These are phyloP conservation scores for Talaromyces sp. DNA, from an alignment of 2,329 filamentous ascomycete species.

Conservation along the genomic window DNA sequence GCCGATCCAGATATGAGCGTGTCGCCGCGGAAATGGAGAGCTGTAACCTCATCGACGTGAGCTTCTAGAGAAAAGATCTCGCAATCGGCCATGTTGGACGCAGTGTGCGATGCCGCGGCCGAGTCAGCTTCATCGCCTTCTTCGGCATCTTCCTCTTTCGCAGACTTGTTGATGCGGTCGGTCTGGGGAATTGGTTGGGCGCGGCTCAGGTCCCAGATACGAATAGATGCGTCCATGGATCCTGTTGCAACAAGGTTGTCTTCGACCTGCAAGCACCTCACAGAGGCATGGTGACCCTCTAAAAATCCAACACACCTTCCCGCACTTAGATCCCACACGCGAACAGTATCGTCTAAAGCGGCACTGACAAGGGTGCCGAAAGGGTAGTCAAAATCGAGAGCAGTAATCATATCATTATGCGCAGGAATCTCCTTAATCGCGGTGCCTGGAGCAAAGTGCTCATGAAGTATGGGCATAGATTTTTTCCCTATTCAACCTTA, in stretches of 20 bases:
- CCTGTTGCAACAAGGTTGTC: conserved; percentile 95
- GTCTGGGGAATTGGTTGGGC: conserved; percentile 73
- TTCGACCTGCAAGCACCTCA: conserved; percentile 87
- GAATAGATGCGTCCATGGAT: conserved; percentile 90
- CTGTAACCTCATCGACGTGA: conserved; percentile 92
- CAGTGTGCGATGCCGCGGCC: conserved; percentile 63
- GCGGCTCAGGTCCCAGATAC: conserved; percentile 89
- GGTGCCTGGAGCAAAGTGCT: conserved; percentile 88
- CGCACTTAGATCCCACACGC: conserved; percentile 94
- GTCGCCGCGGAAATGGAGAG: conserved; percentile 83
- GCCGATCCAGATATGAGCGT: conserved; percentile 92
- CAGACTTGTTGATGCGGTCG: conserved; percentile 51
- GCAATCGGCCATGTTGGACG: conserved; percentile 83
- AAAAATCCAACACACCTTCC: conserved; percentile 88
- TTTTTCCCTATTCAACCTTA: no score
- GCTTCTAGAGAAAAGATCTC: conserved; percentile 83
- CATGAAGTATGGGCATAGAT: conserved; percentile 92
- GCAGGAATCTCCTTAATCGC: conserved; percentile 85
- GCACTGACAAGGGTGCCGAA: conserved; percentile 94
- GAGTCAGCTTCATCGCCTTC: conserved; percentile 48
- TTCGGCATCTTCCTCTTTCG: conserved; percentile 50
- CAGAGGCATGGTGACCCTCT: conserved; percentile 92
- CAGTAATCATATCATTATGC: conserved; percentile 83
- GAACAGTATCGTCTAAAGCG: conserved; percentile 86
- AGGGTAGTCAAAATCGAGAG: conserved; percentile 93